A percentile compares a stretch with the other conserved stretches of the same genome.
Conservation (phyloP, 306 rosid genomes). For the Prinsepia uniflora region DNA sequence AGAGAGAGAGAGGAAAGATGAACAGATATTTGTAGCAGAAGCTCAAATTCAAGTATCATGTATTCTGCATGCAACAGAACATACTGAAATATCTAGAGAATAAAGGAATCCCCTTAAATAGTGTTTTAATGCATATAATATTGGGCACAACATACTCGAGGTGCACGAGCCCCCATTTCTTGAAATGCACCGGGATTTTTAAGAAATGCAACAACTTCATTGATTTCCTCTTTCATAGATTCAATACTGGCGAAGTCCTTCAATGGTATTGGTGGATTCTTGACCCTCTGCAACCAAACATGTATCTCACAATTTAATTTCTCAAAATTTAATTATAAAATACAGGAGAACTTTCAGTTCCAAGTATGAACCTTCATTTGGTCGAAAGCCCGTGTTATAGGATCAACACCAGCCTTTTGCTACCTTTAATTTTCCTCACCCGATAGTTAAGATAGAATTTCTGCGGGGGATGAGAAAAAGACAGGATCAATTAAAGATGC, state of each 20-base stretch:
- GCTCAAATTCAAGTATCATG: neutral
- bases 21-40: neutral
- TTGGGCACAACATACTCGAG: constrained; percentile 65
- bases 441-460: constrained; percentile 45
- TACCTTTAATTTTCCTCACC: constrained; percentile 37
- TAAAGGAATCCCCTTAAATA: neutral
- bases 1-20: neutral
- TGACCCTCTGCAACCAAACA: constrained; percentile 80
- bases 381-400: constrained; percentile 86
- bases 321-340: constrained; percentile 16
- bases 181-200: constrained; percentile 87
- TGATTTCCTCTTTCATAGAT: constrained; percentile 93
- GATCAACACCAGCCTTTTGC: constrained; percentile 78
- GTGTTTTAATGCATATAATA: neutral
- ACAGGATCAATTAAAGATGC: constrained; percentile 9
- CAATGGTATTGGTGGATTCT: constrained; percentile 91
- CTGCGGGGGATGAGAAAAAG: constrained; percentile 47
- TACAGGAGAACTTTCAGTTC: constrained; percentile 15
- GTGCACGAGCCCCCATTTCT: constrained; percentile 97
- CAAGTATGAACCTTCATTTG: constrained; percentile 67
- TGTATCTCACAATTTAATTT: constrained; percentile 28
- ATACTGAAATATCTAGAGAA: neutral
- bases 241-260: constrained; percentile 81
- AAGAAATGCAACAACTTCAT: constrained; percentile 89
- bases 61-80: neutral